phyloP scores from a whole-genome alignment of 2,329 filamentous ascomycete species.

The Bertia moriformis region DNA sequence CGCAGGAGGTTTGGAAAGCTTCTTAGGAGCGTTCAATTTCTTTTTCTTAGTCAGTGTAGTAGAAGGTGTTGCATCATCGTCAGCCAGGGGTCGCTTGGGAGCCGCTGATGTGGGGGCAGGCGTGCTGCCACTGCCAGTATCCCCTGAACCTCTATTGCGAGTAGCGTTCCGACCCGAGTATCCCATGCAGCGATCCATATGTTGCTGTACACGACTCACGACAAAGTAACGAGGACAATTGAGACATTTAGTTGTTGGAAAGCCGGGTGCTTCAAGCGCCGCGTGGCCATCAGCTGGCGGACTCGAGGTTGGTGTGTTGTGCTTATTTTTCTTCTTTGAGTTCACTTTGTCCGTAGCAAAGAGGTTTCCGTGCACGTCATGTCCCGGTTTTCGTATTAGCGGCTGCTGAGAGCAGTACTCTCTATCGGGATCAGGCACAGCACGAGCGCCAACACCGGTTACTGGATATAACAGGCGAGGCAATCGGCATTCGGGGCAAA shows the following conservation, averaged over 20 bases:
- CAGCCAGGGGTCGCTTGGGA: conserved; percentile 17
- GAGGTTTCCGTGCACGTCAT: conserved; percentile 47
- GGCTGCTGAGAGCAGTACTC: conserved; percentile 46
- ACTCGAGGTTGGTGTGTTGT: conserved; percentile 7
- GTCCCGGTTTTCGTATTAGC: conserved; percentile 37
- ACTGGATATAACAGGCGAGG: conserved; percentile 42
- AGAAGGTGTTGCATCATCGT: conserved; percentile 24
- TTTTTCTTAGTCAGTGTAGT: conserved; percentile 32
- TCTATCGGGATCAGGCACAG: conserved; percentile 28
- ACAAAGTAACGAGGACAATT: conserved; percentile 46
- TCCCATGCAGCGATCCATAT: conserved; percentile 45
- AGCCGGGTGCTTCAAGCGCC: conserved; percentile 4
- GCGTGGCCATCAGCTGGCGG: neutral
- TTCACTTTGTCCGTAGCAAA: conserved; percentile 15
- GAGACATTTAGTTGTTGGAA: conserved; percentile 33
- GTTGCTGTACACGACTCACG: conserved; percentile 44
- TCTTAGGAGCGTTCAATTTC: conserved; percentile 21
- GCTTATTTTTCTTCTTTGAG: conserved; percentile 8
- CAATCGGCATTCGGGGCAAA: conserved; percentile 44
- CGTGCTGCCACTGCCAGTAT: conserved; percentile 17
- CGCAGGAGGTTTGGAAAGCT: conserved; percentile 18
- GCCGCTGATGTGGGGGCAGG: conserved; percentile 15
- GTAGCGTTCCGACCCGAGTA: conserved; percentile 33
- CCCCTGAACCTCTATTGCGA: conserved; percentile 14
- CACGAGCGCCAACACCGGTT: conserved; percentile 29